Evolutionary conservation across 179 eudicot species (phyloP), one percentile per base, ranked within the genome.

Genomic region (Corrigiola litoralis): DNA sequence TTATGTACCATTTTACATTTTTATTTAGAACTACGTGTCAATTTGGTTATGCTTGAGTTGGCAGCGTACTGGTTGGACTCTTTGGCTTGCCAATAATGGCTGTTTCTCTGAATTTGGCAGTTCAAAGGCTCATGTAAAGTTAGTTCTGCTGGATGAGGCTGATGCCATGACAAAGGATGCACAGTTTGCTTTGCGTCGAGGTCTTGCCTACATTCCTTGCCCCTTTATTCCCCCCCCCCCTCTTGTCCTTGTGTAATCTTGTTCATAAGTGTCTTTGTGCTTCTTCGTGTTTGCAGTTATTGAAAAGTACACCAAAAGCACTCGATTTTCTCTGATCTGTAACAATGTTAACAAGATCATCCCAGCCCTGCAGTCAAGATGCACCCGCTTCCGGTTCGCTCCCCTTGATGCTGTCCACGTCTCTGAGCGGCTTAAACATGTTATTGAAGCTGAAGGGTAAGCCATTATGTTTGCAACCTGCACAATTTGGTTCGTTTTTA

Each of bases 101-200:
- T 4, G 7, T 28, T 5, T 46, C 11, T 50, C 7, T 70, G 29
- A 3, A 55, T 25, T 65, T 71, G 63, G 65, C 80, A 94, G 99
- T 52, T 76, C 88, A 34, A 94, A 88, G 67, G 60, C 85, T 28
- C 72, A 85, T 51, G 94, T 94, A 37, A 94, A 94, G 73, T 82
- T 94, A 76, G 91, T 94, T 48, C 80, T 94, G 66, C 73, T 94
- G 83, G 99, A 94, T 78, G 99, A 94, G 73, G 86, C 99, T 41
- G 99, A 94, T 82, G 99, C 99, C 60, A 94, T 94, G 99, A 94
- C 99, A 50, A 94, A 94, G 82, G 99, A 94, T 90, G 99, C 99
- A 55, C 99, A 94, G 67, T 94, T 94, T 77, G 99, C 99, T 60
- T 76, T 94, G 32, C 97, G 99, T 65, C 86, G 97, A 79, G 99